Evolutionary conservation across 1,284 basidiomycete genomes (phyloP), one percentile per base, ranked within the genome.

Genomic region (Pascua sp.): DNA sequence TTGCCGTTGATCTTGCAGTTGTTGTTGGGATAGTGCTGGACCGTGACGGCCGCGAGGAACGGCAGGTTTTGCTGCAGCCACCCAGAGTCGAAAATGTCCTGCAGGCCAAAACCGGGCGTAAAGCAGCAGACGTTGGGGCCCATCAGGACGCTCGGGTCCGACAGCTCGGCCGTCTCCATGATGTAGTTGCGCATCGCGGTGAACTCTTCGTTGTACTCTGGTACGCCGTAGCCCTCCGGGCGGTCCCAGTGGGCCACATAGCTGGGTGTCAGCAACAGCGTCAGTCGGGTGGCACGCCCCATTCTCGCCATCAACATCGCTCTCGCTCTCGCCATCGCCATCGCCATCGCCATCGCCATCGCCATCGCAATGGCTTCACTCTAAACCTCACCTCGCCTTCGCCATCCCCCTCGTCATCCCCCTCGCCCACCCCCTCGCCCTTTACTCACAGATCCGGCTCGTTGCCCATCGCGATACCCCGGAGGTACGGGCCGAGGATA

Each of bases 1-100:
- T 68, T 63, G 45, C 82, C 84, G 59, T 81, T 72, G 24, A 84
- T 81, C 47, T 80, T 79, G 71, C 86, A 88, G 64, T 88, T 89
- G 77, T 86, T 81, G 8, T 78, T 77, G 2, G 83, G 85, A 68
- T 86, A 86, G 79, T 81, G 81, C 72, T 86, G 84, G 13, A 87
- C 82, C 5, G 83, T 79, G 36, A 88, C 76, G 5, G 77, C 78
- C 4, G 75, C 71, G 4, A 87, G 71, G 37, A 77, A 73, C 51
- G 80, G 74, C 9, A 72, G 64, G 65, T 83, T 86, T 0, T 75
- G 63, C 11, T 77, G 71, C 39, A 86, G 75, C 68, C 83, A 87
- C 1, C 83, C 83, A 0, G 85, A 84, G 58, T 83, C 73, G 81
- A 78, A 55, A 9, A 83, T 78, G 47, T 81, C 74, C 54, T 83